Evolutionary conservation across 257 asterid species (phyloP).

Genomic region (Solanum ossicruentum): DNA sequence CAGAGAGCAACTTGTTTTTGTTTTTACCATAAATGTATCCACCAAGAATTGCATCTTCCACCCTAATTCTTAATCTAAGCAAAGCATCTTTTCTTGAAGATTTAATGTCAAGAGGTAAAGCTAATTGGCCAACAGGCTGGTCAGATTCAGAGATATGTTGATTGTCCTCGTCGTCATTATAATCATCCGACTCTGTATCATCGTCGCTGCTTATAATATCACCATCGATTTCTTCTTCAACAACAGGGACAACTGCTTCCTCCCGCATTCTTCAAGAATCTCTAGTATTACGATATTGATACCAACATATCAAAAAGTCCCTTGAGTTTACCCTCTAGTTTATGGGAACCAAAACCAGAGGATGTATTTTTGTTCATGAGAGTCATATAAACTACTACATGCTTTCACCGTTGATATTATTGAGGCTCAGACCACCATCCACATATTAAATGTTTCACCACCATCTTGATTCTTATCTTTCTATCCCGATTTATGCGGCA

Average conservation of each 20-base stretch:
- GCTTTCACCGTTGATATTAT: background rate
- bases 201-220: background rate
- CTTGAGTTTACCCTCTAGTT: background rate
- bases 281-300: background rate
- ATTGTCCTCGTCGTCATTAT: background rate
- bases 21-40: constrained; percentile 21
- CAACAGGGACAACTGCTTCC: background rate
- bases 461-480: background rate
- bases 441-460: background rate
- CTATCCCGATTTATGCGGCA: no score
- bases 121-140: background rate
- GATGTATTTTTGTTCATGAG: background rate
- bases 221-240: background rate
- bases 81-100: constrained; percentile 20
- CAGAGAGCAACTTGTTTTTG: background rate
- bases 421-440: background rate
- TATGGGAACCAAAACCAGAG: background rate
- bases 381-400: background rate
- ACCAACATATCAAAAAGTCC: background rate
- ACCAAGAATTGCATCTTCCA: constrained; percentile 52
- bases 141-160: constrained; percentile 5
- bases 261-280: background rate
- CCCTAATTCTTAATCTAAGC: constrained; percentile 36
- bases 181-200: background rate
- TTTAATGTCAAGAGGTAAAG: background rate